Base-by-base conservation (phyloP, 2,329 filamentous ascomycete genomes). In the Colletotrichum somersetense region DNA sequence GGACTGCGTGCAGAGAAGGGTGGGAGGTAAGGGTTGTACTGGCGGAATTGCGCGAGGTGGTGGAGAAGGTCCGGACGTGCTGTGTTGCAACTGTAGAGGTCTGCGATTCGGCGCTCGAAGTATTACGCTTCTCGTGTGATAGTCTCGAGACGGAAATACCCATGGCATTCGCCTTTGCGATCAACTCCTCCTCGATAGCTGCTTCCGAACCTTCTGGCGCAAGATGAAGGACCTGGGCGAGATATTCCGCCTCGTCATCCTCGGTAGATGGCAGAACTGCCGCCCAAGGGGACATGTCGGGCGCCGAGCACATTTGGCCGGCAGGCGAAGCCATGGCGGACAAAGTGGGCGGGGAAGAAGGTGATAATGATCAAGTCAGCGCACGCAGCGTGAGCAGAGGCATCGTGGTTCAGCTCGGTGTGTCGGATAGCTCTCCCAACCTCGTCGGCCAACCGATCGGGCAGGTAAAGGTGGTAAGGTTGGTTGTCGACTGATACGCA, bases 51-150 rank as follows among this genome's bases (percentile, higher is more conserved):
- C 79, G 75, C 16, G 83, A 83, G 11, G 79, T 81, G 56, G 83
- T 82, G 3, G 87, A 88, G 72, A 80, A 81, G 18, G 83, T 83
- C 48, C 85, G 85, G 33, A 80, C 82, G 76, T 85, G 84, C 40
- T 78, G 81, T 33, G 77, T 81, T 40, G 80, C 80, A 48, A 82
- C 80, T 33, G 81, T 78, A 10, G 84, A 85, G 44, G 80, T 80
- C 67, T 76, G 80, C 26, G 85, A 87, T 72, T 85, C 81, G 73
- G 82, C 80, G 66, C 80, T 82, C 42, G 81, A 82, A 3, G 78
- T 80, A 67, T 82, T 79, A 61, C 79, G 80, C 68, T 82, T 81
- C 44, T 83, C 79, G 52, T 76, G 79, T 50, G 77, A 74, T 12
- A 78, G 75, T 18, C 75, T 75, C 30, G 78, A 75, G 8, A 78